Evolutionary conservation across 768 basidiomycete genomes (phyloP), one percentile per base, ranked within the genome.

Genomic region (Rhodosporidiobolus odoratus): DNA sequence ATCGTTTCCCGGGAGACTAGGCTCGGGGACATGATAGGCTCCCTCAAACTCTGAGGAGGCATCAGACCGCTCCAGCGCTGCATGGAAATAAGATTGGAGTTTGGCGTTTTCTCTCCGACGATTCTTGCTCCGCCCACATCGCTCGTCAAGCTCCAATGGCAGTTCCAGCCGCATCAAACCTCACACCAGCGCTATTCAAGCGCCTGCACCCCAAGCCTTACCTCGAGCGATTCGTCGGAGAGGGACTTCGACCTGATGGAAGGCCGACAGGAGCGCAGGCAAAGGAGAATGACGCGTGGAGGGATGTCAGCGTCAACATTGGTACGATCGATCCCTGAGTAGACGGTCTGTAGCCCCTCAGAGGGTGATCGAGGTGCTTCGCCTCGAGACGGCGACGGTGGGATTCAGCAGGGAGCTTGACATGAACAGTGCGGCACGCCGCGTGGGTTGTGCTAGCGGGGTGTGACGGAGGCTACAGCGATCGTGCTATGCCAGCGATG

Each of bases 131-230:
- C n/a, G n/a, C n/a, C n/a, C n/a, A n/a, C n/a, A n/a, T n/a, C n/a
- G n/a, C n/a, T n/a, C n/a, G n/a, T n/a, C 43, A 43, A 43, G 52
- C 52, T 30, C 40, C 38, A 53, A 25, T 56, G 25, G 40, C 68
- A 34, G 19, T 50, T 17, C 21, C 50, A n/a, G 27, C 56, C 21
- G 17, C 43, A 25, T n/a, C 41, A 43, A 41, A 43, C 35, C 60
- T 75, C 16, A 75, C 73, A 0, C 69, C 73, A 1, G 66, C 58
- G 4, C 59, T 75, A n/a, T 75, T 94, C 81, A 89, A 92, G 76
- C 87, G 92, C 21, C 84, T 99, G 0, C 92, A 97, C 76, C 95
- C 96, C 3, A 85, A 85, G 40, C 84, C 86, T 8, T 98, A 97
- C 78, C 86, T 98, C 56, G 88, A 91, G 75, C 85, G 89, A 12